Evolutionary conservation across 805 yeast species (phyloP).

Genomic region (Cyberlindnera petersonii): DNA sequence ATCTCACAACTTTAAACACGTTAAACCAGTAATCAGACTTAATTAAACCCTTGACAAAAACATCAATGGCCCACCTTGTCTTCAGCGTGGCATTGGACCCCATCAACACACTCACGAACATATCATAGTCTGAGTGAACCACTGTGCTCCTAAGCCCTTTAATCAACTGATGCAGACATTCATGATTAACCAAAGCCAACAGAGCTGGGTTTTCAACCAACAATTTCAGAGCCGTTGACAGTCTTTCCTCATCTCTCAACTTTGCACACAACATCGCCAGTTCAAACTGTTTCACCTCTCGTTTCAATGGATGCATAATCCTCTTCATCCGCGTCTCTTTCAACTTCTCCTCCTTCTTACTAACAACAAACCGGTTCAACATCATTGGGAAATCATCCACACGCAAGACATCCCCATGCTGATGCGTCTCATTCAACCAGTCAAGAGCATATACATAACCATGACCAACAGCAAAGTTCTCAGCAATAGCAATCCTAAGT

Average conservation of each 20-base stretch:
- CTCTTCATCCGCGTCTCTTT: conserved; percentile 3
- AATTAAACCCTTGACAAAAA: conserved; percentile 1
- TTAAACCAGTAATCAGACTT: conserved; percentile 17
- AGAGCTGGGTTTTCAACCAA: conserved; percentile 4
- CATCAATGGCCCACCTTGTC: conserved; percentile 2
- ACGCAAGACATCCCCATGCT: conserved; percentile 1
- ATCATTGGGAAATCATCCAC: conserved; percentile 19
- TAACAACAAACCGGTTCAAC: conserved; percentile 6
- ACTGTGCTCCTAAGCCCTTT: conserved; percentile 1
- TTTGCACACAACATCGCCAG: conserved; percentile 16
- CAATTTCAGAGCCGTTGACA: conserved; percentile 6
- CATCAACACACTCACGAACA: conserved; percentile 4
- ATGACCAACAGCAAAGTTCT: conserved; percentile 8
- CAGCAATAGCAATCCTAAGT: conserved; percentile 9
- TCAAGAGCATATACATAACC: conserved; percentile 14
- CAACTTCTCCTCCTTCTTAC: conserved; percentile 9
- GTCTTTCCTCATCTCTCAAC: conserved; percentile 1
- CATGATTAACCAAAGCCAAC: conserved; percentile 6
- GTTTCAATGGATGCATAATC: conserved; percentile 1
- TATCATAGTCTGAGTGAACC: not conserved
- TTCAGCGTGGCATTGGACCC: not conserved
- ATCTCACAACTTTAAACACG: conserved; percentile 7
- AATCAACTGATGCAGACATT: conserved; percentile 12
- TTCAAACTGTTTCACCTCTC: conserved; percentile 16
- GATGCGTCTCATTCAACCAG: conserved; percentile 4